Base-by-base conservation (phyloP, 495 filamentous ascomycete genomes). In the Thermochaetoides thermophila region DNA sequence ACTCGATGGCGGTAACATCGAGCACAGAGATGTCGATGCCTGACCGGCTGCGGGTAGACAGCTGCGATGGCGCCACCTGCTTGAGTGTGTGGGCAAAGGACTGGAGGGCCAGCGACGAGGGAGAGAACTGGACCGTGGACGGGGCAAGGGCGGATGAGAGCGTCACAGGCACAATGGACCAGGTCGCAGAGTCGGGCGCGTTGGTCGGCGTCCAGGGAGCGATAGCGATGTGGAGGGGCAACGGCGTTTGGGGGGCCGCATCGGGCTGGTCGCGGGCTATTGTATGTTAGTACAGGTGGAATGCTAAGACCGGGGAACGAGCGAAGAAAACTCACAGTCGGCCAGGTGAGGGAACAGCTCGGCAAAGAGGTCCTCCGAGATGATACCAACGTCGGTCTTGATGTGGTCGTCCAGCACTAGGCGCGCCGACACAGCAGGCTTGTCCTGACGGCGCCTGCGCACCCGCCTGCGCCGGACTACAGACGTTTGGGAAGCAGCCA, bases 91-190 rank as follows among this genome's bases (percentile, higher is more conserved):
- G 60, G 26, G 77, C 63, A 40, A 93, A 84, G 21, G 75, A 69
- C 50, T 91, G 82, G 6, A 92, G 63, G 5, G 81, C 79, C 24
- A 78, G 66, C 7, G 84, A 78, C 7, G 73, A 69, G 15, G 82
- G 73, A n/a, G 87, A 82, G 46, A 93, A 84, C 30, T 82, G 70
- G 11, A 94, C 63, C 2, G 83, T 87, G 2, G 74, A 81, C 35
- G 80, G 73, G 12, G 75, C 66, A 25, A 79, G 63, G 10, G 65
- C 62, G 23, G 61, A 61, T 15, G 70, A 74, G 33, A 57, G 55
- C 4, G 68, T 68, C 22, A 94, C 76, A 9, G 87, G 83, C 18
- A 97, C 69, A 29, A 95, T 69, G 0, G 83, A 82, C 89, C 89
- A 97, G 10, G 65, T 59, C 17, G 68, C 65, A 27, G 73, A 68